Evolutionary conservation across 2,329 filamentous ascomycete genomes (phyloP), one percentile per base, ranked within the genome.

Genomic region (Colletotrichum sublineola): DNA sequence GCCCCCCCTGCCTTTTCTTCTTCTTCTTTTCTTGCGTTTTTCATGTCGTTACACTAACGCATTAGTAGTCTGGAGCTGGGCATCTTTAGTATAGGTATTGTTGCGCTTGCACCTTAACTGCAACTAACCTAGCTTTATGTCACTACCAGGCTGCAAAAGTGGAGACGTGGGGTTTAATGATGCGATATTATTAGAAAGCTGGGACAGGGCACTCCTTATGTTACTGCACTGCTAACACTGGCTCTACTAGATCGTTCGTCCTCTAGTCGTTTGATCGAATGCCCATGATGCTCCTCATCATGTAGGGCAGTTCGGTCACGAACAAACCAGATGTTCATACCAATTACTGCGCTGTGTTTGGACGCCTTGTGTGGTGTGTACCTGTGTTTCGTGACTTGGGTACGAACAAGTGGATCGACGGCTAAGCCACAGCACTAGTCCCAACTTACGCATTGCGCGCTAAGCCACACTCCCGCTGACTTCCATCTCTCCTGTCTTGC

Each of bases 391-490:
- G 50, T 48, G 20, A n/a, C 36, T 46, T 66, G 24, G 24, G 24
- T 24, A 64, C 18, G 53, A 73, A 53, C 40, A 58, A 48, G 70
- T 60, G 70, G 61, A 29, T 15, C 40, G 46, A 24, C 24, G 24
- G 24, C 71, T 71, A 71, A 70, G 67, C 73, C 71, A 75, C 68
- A 6, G 31, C 67, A 67, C 70, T 68, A 74, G 55, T 33, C 57
- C 64, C 20, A 66, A 67, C 44, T 36, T 36, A 61, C 60, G 50
- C 57, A 60, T 58, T 40, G 40, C 62, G 63, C 18, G 63, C 71
- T 61, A 71, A 73, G 71, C 71, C 71, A 71, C 71, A 60, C 68
- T 60, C 52, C 20, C 44, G 68, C 67, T 73, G 67, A 73, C 71
- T 63, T 73, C 62, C 38, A 62, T 52, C 56, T 63, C 64, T 68